Evolutionary conservation across 179 eudicot species (phyloP), one percentile per base, ranked within the genome.

Genomic region (Spergularia azorica): DNA sequence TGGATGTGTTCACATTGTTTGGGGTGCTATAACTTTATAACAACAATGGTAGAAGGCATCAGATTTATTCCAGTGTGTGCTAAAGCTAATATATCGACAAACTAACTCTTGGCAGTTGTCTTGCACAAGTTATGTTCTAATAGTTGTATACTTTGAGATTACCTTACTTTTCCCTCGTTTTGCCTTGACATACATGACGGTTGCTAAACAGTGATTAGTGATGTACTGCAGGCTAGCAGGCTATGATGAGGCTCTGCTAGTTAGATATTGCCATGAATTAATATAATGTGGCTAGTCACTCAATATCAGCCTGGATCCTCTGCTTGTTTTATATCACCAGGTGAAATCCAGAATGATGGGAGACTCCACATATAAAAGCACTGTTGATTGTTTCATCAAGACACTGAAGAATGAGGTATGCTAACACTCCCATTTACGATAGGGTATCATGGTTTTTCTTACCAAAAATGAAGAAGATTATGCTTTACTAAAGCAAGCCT

Each of bases 271-370:
- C 48, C 67, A 68, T 78, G 74, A 80, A 67, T 52, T 75, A 78
- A 75, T 63, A 68, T 80, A 75, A 77, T 75, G 71, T 82, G 82
- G 75, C 80, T 79, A 76, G 77, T 73, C 67, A 77, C 81, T 86
- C 77, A 75, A 77, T 76, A 79, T 85, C 76, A 48, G 77, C 78
- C 70, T 69, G 77, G 75, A 63, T 77, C 61, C 68, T 80, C 68
- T 79, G 71, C 55, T 81, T 71, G 73, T 73, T 77, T 72, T 77
- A 61, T 84, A 55, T 87, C 79, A 71, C 73, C 90, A 92, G 97
- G 97, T 92, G 67, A 92, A 92, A 85, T 92, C 97, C 74, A 87
- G 97, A 89, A 91, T 92, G 97, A 92, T 92, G 97, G 97, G 97
- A 73, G 97, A 89, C 70, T 84, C 95, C 60, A 76, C 85, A 60